Base-by-base conservation (phyloP, 495 filamentous ascomycete species). In the Penicillium canariense region DNA sequence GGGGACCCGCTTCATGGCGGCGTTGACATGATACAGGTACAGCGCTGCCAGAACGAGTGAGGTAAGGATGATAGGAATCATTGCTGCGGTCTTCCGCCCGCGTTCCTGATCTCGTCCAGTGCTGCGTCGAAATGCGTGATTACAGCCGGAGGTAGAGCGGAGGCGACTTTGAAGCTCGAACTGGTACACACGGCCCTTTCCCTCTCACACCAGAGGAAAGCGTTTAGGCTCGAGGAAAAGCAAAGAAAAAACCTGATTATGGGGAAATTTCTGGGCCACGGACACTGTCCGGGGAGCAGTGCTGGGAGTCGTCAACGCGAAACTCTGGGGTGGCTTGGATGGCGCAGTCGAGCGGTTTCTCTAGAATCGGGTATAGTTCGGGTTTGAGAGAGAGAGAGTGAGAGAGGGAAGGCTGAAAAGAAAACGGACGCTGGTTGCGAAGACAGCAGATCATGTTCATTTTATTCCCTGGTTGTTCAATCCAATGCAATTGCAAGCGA, bases 21-120 rank as follows among this genome's bases (percentile, higher is more conserved):
- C 56, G 60, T 84, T 83, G 49, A 83, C 70, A 56, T 77, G 75
- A 59, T 71, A 75, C 9, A 83, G 60, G 59, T 78, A 84, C 40
- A 75, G 49, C 17, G 70, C 26, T 44, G 55, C 68, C 8, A 80
- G 32, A 38, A 60, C 63, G 8, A 66, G 48, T 11, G 55, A 39
- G 23, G 55, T 15, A 0, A 67, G 10, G 23, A 60, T n/a, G 35
- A 57, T 47, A 14, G 45, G 43, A 12, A 42, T 44, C 48, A 63
- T 61, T 32, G 15, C 34, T 43, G 48, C 23, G 22, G 4, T 38
- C 26, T 47, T 23, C 9, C n/a, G 5, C 45, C 12, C 6, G 22
- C 11, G 15, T 28, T n/a, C 23, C 17, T 22, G 38, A 23, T 40
- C 12, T n/a, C 4, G n/a, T 42, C 20, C 38, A 25, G 10, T n/a